Base-by-base conservation (phyloP, 1,284 basidiomycete species). In the Sanghuangporus baumii region DNA sequence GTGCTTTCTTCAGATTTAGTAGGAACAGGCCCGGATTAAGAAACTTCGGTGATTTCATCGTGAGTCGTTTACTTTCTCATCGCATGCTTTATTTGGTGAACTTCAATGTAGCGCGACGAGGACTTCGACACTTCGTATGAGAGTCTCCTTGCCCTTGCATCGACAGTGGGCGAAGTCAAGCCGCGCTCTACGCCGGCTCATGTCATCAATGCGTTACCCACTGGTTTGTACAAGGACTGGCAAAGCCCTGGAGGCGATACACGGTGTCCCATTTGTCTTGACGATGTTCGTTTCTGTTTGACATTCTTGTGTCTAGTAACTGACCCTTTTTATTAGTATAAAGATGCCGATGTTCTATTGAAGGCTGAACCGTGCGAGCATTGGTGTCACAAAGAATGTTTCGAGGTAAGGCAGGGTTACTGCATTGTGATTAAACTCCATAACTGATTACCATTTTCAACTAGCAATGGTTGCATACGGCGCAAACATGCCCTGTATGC, bases 211-310 rank as follows among this genome's bases (percentile, higher is more conserved):
- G 75, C 78, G 0, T 73, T 91, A 60, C 83, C 87, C 31, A 83
- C 77, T 20, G 87, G 78, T 0, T 71, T 76, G 14, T 91, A 86
- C 71, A 81, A 81, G 65, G 87, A 89, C 38, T 91, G 87, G 87
- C 79, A 78, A 40, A 81, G 75, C 4, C 71, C 72, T 4, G 85
- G 85, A 41, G 84, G 84, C 59, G 89, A 91, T 67, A 76, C 80
- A 59, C 79, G 88, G 47, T 91, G 89, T 71, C 88, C 89, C 2
- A 91, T 91, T 56, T 91, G 89, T 69, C 73, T 91, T 66, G 89
- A 91, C 66, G 89, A 91, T 72, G 89, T 90, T 69, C 55, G 88
- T 80, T 20, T 31, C 16, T 0, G 38, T 55, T 18, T 38, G 1
- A 36, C 51, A 54, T 18, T 51, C n/a, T 52, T 56, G 37, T 57